Evolutionary conservation across 2,329 filamentous ascomycete genomes (phyloP).

Genomic region (Colletotrichum lentis): DNA sequence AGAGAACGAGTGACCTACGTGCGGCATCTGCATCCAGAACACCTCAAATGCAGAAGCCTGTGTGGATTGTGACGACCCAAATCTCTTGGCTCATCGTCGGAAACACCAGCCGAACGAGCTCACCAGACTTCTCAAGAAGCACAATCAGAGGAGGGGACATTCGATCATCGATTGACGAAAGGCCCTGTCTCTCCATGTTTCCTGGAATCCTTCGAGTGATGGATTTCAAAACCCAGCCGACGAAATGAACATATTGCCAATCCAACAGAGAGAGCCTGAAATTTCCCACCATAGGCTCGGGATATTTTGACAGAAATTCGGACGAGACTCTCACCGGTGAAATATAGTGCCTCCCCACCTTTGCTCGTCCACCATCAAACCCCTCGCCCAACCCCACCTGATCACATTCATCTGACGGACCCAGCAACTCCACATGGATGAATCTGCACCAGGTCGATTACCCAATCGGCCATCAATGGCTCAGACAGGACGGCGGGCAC

Average conservation of each 20-base stretch:
- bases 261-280: conserved; percentile 29
- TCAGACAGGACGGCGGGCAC: conserved; percentile 2
- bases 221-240: conserved; percentile 9
- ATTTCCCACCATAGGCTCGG: conserved; percentile 35
- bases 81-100: conserved; percentile 29
- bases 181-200: conserved; percentile 3
- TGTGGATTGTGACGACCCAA: conserved; percentile 15
- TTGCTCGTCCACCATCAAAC: conserved; percentile 13
- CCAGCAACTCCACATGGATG: conserved; percentile 32
- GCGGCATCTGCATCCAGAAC: conserved; percentile 5
- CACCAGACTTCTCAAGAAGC: neutral
- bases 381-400: conserved; percentile 18
- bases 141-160: conserved; percentile 8
- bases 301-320: conserved; percentile 33
- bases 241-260: conserved; percentile 26
- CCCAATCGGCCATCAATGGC: conserved; percentile 27
- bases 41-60: conserved; percentile 16
- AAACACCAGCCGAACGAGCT: conserved; percentile 18
- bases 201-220: conserved; percentile 7
- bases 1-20: conserved; percentile 6
- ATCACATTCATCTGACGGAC: conserved; percentile 22
- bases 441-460: conserved; percentile 33
- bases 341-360: conserved; percentile 35
- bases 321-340: conserved; percentile 33
- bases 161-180: conserved; percentile 25